Conservation (phyloP, 495 filamentous ascomycete species). For the Aspergillus baeticus region DNA sequence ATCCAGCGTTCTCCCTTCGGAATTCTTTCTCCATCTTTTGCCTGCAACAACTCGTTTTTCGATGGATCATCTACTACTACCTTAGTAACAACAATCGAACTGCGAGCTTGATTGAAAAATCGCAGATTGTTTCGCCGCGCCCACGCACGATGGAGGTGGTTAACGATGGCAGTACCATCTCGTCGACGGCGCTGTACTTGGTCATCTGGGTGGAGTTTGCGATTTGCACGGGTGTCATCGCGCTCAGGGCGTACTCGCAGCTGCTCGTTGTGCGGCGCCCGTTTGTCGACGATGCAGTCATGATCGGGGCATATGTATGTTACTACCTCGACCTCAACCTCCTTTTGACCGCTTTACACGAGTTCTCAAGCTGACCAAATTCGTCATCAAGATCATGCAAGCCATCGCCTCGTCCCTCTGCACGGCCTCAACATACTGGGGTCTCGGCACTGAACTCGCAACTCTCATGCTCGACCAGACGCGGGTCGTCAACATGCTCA, state of each 20-base stretch:
- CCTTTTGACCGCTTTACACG: too few relatives aligned
- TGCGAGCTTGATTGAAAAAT: too few relatives aligned
- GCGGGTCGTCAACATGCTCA: neutral
- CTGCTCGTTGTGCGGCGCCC: neutral
- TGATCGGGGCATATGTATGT: slow-evolving; percentile 6
- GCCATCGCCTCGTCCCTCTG: neutral
- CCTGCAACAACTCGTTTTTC: too few relatives aligned
- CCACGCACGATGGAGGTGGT: neutral
- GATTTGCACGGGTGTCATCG: slow-evolving; percentile 4
- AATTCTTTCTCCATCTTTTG: too few relatives aligned
- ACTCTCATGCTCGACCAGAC: neutral
- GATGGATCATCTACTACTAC: too few relatives aligned
- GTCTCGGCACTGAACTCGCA: neutral
- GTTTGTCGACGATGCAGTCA: neutral
- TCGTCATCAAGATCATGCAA: slow-evolving; percentile 5
- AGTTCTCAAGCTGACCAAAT: neutral
- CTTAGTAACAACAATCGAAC: too few relatives aligned
- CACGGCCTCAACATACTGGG: neutral
- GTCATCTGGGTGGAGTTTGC: slow-evolving; percentile 8
- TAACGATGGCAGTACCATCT: neutral
- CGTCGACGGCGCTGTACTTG: neutral
- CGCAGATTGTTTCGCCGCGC: too few relatives aligned
- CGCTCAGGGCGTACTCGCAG: slow-evolving; percentile 3
- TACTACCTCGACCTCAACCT: too few relatives aligned
- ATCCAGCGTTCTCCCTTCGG: too few relatives aligned